These are phyloP conservation scores for Eutrema heterophyllum DNA, from an alignment of 345 rosid genomes.

Conservation along the genomic window DNA sequence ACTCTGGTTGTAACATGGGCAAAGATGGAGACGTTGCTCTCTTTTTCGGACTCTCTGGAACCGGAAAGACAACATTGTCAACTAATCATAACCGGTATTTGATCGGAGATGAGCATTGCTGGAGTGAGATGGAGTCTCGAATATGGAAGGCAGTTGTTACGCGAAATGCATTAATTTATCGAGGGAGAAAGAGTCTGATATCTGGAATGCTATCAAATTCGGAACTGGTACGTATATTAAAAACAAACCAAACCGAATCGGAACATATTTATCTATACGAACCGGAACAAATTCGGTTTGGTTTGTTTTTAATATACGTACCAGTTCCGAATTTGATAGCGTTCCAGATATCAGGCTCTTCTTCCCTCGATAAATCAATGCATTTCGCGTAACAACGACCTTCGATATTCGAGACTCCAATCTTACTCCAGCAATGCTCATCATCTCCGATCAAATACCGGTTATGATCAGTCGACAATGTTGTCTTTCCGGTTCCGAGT, in stretches of 20 bases:
- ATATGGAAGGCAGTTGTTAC: conserved; percentile 98
- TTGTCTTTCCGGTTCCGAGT: conserved; percentile 95
- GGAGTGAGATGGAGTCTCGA: conserved; percentile 90
- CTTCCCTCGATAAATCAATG: conserved; percentile 82
- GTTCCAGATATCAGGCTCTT: conserved; percentile 94
- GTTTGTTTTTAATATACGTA: conserved; percentile 10
- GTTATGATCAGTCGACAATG: conserved; percentile 92
- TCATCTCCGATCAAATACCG: conserved; percentile 89
- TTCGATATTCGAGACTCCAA: conserved; percentile 92
- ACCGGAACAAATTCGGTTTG: no score
- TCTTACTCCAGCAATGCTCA: conserved; percentile 90
- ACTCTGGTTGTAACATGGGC: conserved; percentile 98
- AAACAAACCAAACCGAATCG: no score
- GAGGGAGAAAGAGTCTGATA: conserved; percentile 88
- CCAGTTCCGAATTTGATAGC: conserved; percentile 97
- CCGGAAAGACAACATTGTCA: conserved; percentile 94
- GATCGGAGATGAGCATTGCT: conserved; percentile 95
- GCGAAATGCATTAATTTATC: conserved; percentile 96
- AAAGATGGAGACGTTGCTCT: conserved; percentile 98
- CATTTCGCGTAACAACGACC: conserved; percentile 99
- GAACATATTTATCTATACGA: no score
- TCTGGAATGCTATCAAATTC: conserved; percentile 95
- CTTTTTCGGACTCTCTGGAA: conserved; percentile 98
- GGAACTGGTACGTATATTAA: conserved; percentile 56
- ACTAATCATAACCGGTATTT: conserved; percentile 88